A percentile compares a stretch with the other conserved stretches of the same genome.
phyloP scores from a whole-genome alignment of 129 eudicot genomes.

The Solidago caesia region DNA sequence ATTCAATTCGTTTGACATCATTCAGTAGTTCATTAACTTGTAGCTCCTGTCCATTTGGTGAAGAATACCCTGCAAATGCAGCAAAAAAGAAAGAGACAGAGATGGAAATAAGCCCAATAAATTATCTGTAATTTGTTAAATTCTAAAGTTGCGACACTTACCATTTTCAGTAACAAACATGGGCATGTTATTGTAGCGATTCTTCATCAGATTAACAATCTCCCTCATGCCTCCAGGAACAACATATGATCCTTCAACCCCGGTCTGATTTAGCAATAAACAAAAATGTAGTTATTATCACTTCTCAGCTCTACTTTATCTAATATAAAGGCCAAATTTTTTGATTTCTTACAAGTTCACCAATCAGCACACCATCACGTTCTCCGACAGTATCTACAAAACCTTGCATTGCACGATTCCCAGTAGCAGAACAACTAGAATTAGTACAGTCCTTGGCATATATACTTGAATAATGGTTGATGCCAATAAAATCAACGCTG shows the following conservation, averaged over 20 bases:
- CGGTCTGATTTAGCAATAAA: conserved; percentile 39
- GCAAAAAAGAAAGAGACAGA: background rate
- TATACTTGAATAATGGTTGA: conserved; percentile 62
- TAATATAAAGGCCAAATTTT: background rate
- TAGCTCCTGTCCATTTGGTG: conserved; percentile 26
- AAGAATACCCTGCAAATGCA: conserved; percentile 46
- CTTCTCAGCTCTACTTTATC: background rate
- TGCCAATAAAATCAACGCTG: conserved; percentile 65
- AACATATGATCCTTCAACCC: conserved; percentile 35
- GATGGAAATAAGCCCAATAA: background rate
- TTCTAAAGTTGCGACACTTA: conserved; percentile 18
- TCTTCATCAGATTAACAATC: conserved; percentile 44
- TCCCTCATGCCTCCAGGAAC: conserved; percentile 80
- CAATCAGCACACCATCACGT: conserved; percentile 62
- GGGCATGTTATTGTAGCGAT: conserved; percentile 56
- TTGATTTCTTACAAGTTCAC: conserved; percentile 49
- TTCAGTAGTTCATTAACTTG: conserved; percentile 27
- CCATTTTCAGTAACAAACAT: conserved; percentile 77
- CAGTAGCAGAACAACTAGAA: conserved; percentile 36
- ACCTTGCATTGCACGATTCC: conserved; percentile 47
- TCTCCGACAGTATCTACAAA: conserved; percentile 30
- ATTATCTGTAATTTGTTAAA: background rate
- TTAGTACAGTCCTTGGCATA: conserved; percentile 62
- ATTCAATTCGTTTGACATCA: conserved; percentile 57
- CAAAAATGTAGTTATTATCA: background rate